Evolutionary conservation across 352 stramenopile genomes (phyloP).

Genomic region (Lagenidium giganteum): DNA sequence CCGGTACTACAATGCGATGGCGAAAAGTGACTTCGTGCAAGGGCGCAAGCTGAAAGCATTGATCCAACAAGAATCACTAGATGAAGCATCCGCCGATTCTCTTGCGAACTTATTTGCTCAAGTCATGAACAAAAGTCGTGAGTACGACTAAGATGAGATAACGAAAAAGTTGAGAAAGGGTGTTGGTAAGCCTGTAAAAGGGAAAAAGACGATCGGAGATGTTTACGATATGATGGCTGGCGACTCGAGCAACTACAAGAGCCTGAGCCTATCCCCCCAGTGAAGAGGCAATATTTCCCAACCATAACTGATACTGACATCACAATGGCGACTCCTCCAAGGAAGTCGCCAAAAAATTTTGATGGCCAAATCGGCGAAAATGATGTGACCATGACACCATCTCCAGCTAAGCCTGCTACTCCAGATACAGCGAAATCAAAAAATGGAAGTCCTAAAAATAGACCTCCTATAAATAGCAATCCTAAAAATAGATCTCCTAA

Average conservation of each 20-base stretch:
- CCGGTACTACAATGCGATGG: constrained; percentile 17
- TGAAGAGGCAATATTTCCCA: too few relatives aligned
- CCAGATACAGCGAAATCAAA: too few relatives aligned
- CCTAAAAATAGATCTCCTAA: too few relatives aligned
- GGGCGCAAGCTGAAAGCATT: constrained; percentile 9
- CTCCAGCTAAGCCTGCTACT: too few relatives aligned
- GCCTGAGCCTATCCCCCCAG: constrained; percentile 1
- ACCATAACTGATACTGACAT: constrained; percentile 4
- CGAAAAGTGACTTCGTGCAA: constrained; percentile 16
- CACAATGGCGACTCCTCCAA: constrained; percentile 3
- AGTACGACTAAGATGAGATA: constrained; percentile 10
- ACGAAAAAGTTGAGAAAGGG: constrained; percentile 9
- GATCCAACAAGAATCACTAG: constrained; percentile 5
- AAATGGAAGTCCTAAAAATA: too few relatives aligned
- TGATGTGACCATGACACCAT: too few relatives aligned
- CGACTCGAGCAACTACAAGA: constrained; percentile 9
- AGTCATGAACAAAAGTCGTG: constrained; percentile 8
- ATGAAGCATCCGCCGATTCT: constrained; percentile 8
- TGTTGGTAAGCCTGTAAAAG: constrained; percentile 3
- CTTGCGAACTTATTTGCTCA: constrained; percentile 9
- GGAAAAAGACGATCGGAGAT: too few relatives aligned
- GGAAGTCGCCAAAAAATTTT: too few relatives aligned
- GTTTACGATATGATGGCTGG: constrained; percentile 4
- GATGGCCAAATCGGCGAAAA: too few relatives aligned
- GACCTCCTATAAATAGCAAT: too few relatives aligned